Percentiles rank a stretch among this genome's conserved stretches.
Evolutionary conservation across 306 rosid genomes (phyloP).

Genomic region (Pueraria montana): DNA sequence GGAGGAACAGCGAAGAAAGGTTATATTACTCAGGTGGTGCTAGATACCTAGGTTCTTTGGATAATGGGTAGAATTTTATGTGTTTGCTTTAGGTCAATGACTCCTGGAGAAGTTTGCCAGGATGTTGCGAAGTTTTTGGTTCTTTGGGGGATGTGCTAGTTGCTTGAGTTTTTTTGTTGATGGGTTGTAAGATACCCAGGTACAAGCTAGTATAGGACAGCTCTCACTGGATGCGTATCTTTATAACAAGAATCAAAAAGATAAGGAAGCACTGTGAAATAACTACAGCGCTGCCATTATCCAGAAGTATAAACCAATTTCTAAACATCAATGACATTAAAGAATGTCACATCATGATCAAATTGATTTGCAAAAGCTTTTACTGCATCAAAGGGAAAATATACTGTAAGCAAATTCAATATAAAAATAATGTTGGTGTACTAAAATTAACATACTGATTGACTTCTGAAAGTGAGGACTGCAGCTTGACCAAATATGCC

Average conservation of each 20-base stretch:
- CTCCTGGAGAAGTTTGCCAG: neutral
- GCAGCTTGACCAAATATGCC: slow-evolving; percentile 92
- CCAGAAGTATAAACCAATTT: slow-evolving; percentile 16
- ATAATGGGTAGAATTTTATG: slow-evolving; percentile 6
- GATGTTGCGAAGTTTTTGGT: slow-evolving; percentile 6
- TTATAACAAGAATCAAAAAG: slow-evolving; percentile 2
- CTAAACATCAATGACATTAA: slow-evolving; percentile 18
- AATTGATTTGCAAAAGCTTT: slow-evolving; percentile 12
- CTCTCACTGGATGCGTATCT: neutral
- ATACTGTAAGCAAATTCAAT: slow-evolving; percentile 4
- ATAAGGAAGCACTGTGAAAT: slow-evolving; percentile 3
- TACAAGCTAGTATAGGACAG: slow-evolving; percentile 13
- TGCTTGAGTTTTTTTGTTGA: slow-evolving; percentile 23
- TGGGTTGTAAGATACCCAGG: neutral
- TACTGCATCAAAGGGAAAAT: slow-evolving; percentile 20
- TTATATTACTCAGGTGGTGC: slow-evolving; percentile 6
- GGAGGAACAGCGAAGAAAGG: neutral
- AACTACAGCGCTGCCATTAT: neutral
- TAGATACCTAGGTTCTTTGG: neutral
- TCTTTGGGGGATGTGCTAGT: neutral
- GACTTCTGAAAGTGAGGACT: slow-evolving; percentile 88
- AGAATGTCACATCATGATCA: slow-evolving; percentile 22
- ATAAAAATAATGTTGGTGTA: slow-evolving; percentile 18
- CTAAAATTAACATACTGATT: slow-evolving; percentile 68
- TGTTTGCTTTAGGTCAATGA: neutral